These are phyloP conservation scores for Lipomyces lipofer DNA, from an alignment of 805 yeast genomes.

Conservation along the genomic window DNA sequence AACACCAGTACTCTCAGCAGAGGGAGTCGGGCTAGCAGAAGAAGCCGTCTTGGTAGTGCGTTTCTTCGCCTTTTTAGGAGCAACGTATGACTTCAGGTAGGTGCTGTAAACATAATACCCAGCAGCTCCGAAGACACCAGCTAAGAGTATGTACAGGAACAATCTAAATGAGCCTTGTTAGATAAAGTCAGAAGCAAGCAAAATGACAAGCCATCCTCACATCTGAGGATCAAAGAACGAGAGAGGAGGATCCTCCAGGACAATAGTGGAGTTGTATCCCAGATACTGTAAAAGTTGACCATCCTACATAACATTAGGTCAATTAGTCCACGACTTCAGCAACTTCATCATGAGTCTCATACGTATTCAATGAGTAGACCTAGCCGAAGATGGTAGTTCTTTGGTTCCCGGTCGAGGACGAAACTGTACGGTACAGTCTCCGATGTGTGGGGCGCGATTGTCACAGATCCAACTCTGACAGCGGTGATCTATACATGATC, in stretches of 20 bases:
- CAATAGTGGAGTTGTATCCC: conserved; percentile 39
- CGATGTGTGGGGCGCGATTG: conserved; percentile 15
- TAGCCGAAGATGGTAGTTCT: conserved; percentile 26
- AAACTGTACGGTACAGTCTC: conserved; percentile 19
- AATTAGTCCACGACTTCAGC: background rate
- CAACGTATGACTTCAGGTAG: conserved; percentile 23
- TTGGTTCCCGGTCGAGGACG: conserved; percentile 28
- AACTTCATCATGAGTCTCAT: too few species aligned
- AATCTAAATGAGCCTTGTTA: conserved; percentile 5
- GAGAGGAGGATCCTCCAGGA: conserved; percentile 63
- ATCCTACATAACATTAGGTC: conserved; percentile 2
- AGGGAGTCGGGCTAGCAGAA: conserved; percentile 13
- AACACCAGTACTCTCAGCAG: conserved; percentile 26
- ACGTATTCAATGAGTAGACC: conserved; percentile 26
- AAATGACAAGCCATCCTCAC: conserved; percentile 6
- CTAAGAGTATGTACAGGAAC: conserved; percentile 22
- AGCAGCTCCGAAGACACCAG: conserved; percentile 19
- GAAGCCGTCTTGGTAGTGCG: conserved; percentile 18
- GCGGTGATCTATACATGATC: conserved; percentile 31
- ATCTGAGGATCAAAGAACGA: conserved; percentile 69
- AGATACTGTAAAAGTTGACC: conserved; percentile 28
- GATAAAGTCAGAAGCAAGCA: background rate
- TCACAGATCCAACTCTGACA: conserved; percentile 23
- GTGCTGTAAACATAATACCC: conserved; percentile 22
- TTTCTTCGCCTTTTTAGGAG: conserved; percentile 27